Conservation (phyloP, 768 basidiomycete genomes). For the Pulveroboletus sp. region DNA sequence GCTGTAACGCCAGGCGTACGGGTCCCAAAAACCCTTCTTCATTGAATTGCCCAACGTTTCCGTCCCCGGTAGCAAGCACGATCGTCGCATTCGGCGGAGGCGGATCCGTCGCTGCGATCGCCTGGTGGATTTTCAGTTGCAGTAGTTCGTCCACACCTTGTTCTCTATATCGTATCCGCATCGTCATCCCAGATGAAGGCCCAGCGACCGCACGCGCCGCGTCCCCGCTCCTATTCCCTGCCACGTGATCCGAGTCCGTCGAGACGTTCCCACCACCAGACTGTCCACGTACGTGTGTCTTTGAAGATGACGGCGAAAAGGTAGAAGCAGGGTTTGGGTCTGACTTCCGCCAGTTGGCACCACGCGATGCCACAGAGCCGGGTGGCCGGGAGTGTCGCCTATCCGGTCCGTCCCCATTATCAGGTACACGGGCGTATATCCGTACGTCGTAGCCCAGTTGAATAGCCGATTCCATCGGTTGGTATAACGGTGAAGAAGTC, state of each 20-base stretch:
- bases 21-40: slow-evolving; percentile 90
- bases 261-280: slow-evolving; percentile 20
- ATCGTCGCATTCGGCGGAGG: slow-evolving; percentile 68
- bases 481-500: slow-evolving; percentile 79
- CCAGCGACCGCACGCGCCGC: slow-evolving; percentile 14
- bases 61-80: slow-evolving; percentile 91
- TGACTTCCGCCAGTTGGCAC: slow-evolving; percentile 20
- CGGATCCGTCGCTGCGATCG: slow-evolving; percentile 64
- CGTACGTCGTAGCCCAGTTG: slow-evolving; percentile 72
- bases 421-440: slow-evolving; percentile 67
- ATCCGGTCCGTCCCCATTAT: slow-evolving; percentile 59
- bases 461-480: slow-evolving; percentile 69
- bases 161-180: slow-evolving; percentile 66
- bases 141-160: slow-evolving; percentile 95
- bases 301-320: background rate
- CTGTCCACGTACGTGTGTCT: slow-evolving; percentile 14
- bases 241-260: slow-evolving; percentile 24
- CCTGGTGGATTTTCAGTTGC: slow-evolving; percentile 88
- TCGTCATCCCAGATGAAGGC: slow-evolving; percentile 11
- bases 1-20: slow-evolving; percentile 77
- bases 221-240: background rate
- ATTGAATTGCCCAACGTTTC: slow-evolving; percentile 87
- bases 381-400: slow-evolving; percentile 26
- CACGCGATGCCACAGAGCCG: slow-evolving; percentile 13
- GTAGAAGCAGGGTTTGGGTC: slow-evolving; percentile 6